phyloP scores from a whole-genome alignment of 164 flowering plant genomes.

The Chimonanthus salicifolius region DNA sequence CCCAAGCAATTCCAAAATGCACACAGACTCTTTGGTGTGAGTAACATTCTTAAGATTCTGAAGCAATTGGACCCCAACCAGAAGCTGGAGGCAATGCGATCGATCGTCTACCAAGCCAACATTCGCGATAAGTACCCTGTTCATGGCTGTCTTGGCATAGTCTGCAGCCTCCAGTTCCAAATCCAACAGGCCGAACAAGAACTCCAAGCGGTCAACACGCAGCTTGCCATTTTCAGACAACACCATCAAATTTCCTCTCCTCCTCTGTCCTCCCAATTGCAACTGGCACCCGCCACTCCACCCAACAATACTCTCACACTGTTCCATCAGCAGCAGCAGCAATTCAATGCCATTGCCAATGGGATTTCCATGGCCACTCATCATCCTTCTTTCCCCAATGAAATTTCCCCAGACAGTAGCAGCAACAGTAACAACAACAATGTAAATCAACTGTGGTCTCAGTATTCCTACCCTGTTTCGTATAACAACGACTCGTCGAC shows the following conservation, averaged over 20 bases:
- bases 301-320: slow-evolving; percentile 10
- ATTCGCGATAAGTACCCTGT: slow-evolving; percentile 39
- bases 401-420: slow-evolving; percentile 4
- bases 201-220: slow-evolving; percentile 36
- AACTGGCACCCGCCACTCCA: slow-evolving; percentile 4
- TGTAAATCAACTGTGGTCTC: slow-evolving; percentile 33
- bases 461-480: slow-evolving; percentile 16
- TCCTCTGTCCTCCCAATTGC: slow-evolving; percentile 18
- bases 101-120: slow-evolving; percentile 34
- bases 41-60: slow-evolving; percentile 42
- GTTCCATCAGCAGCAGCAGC: slow-evolving; percentile 14
- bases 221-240: slow-evolving; percentile 40
- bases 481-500: slow-evolving; percentile 12
- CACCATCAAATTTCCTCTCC: slow-evolving; percentile 13
- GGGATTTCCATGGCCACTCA: slow-evolving; percentile 2
- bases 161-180: slow-evolving; percentile 15
- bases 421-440: slow-evolving; percentile 2
- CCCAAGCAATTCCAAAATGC: slow-evolving; percentile 42
- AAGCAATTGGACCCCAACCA: slow-evolving; percentile 11
- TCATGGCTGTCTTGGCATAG: slow-evolving; percentile 30
- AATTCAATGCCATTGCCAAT: neutral
- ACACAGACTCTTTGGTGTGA: slow-evolving; percentile 51
- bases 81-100: slow-evolving; percentile 30
- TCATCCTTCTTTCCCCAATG: slow-evolving; percentile 1
- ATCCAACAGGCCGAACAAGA: slow-evolving; percentile 33